Conservation (phyloP, 495 filamentous ascomycete species). For the Aspergillus ellipticus region DNA sequence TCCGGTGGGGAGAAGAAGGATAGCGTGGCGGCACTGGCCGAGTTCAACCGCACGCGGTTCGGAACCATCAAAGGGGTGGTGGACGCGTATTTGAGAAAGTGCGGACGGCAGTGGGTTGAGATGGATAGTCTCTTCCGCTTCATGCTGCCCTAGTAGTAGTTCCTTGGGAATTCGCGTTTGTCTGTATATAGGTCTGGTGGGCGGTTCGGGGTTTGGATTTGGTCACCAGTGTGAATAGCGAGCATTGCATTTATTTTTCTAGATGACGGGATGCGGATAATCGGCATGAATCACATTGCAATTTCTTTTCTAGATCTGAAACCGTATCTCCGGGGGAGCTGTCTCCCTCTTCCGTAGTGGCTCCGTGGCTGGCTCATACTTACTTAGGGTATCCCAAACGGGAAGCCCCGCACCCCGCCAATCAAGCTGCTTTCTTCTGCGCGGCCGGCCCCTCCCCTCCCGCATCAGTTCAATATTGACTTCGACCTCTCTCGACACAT, state of each 20-base stretch:
- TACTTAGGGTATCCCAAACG: background rate
- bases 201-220: background rate
- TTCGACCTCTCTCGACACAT: background rate
- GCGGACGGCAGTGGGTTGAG: conserved; percentile 90
- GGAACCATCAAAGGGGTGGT: conserved; percentile 71
- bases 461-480: background rate
- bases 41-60: conserved; percentile 76
- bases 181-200: conserved; percentile 15
- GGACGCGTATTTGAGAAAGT: conserved; percentile 84
- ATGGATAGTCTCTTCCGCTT: conserved; percentile 89
- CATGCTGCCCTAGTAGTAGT: conserved; percentile 42
- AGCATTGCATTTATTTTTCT: background rate
- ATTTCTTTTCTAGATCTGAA: background rate
- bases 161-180: background rate
- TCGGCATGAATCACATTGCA: background rate
- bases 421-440: background rate
- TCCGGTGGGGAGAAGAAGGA: conserved; percentile 48
- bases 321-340: too few species aligned
- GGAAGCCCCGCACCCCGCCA: conserved; percentile 1
- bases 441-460: background rate
- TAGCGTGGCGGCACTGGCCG: conserved; percentile 64
- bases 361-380: too few species aligned
- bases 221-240: conserved; percentile 7
- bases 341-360: too few species aligned
- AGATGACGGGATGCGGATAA: background rate